Evolutionary conservation across 2,329 filamentous ascomycete species (phyloP), one percentile per base, ranked within the genome.

Genomic region (Exophiala sideris): DNA sequence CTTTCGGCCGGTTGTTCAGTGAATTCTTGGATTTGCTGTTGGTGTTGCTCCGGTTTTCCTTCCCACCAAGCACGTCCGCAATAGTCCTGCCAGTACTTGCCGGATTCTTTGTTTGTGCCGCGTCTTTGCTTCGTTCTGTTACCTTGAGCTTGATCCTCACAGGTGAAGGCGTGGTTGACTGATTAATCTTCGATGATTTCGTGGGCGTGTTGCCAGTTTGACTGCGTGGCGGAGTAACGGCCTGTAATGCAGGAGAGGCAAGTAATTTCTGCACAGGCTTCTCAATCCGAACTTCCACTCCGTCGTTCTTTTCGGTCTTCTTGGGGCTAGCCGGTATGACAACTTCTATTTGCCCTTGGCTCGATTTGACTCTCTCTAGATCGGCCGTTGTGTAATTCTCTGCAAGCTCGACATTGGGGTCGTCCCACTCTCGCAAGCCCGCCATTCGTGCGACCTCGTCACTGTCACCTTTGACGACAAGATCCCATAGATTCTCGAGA

Each of bases 401-500:
- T 36, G 73, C 73, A 11, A 71, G 63, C 8, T 72, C 70, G 7
- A 70, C 66, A 5, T 65, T 65, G 46, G 68, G 61, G 53, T 84
- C 80, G 59, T 84, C 73, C 81, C 82, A 85, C 55, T 72, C 74
- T 49, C 77, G 77, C 70, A 85, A 71, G 18, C 82, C 82, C 12
- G 85, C 87, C 36, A 90, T 76, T 45, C 79, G 80, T 16, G 94
- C 94, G 36, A 99, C 87, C 60, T 91, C 85, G 68, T 99, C 94
- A 67, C 89, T 94, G 64, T 88, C 87, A 16, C 90, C 91, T 61
- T 84, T 85, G 34, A 99, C 87, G 14, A 97, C 84, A 56, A 96
- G 74, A 70, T 99, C 94, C 87, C 91, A 99, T 66, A 89, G 91
- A 59, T 95, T 87, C 67, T 92, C 91, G 59, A 97, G 86, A 54